A percentile compares a stretch with the other conserved stretches of the same genome.
These are phyloP conservation scores for Gremmenia infestans DNA, from an alignment of 2,329 filamentous ascomycete genomes.

Conservation along the genomic window DNA sequence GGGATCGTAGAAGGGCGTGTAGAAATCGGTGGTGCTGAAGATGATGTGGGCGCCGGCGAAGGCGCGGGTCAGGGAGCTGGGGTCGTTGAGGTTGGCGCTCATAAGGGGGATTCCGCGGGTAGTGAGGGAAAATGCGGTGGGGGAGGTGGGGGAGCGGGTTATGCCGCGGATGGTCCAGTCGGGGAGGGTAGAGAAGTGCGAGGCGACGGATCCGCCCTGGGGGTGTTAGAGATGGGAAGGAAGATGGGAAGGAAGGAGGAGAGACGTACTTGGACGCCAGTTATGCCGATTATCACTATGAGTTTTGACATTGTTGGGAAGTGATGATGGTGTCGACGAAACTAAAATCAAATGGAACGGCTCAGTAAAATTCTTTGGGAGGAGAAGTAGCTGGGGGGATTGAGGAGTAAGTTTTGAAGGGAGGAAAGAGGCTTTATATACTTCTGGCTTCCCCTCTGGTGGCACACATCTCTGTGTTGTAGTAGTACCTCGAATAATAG, in stretches of 20 bases:
- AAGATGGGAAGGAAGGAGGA: background rate
- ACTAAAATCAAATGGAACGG: background rate
- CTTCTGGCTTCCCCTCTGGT: background rate
- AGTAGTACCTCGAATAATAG: background rate
- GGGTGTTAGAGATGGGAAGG: background rate
- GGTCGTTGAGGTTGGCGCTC: constrained; percentile 37
- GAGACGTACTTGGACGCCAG: constrained; percentile 28
- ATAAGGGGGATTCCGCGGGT: constrained; percentile 33
- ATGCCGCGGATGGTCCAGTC: constrained; percentile 19
- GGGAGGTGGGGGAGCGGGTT: constrained; percentile 10
- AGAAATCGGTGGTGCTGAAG: constrained; percentile 42
- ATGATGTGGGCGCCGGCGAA: constrained; percentile 42
- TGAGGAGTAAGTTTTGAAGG: background rate
- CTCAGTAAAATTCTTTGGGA: too few species aligned
- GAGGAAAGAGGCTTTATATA: background rate
- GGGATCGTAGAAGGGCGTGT: constrained; percentile 19
- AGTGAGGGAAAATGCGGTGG: background rate
- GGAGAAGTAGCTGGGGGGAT: background rate
- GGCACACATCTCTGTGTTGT: background rate
- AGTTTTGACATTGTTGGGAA: constrained; percentile 23
- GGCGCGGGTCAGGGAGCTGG: constrained; percentile 36
- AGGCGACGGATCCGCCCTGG: constrained; percentile 21
- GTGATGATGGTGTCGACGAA: background rate
- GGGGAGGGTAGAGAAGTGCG: constrained; percentile 9
- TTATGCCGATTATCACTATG: constrained; percentile 34